Conservation (phyloP, 768 basidiomycete genomes). For the Megacollybia marginata region DNA sequence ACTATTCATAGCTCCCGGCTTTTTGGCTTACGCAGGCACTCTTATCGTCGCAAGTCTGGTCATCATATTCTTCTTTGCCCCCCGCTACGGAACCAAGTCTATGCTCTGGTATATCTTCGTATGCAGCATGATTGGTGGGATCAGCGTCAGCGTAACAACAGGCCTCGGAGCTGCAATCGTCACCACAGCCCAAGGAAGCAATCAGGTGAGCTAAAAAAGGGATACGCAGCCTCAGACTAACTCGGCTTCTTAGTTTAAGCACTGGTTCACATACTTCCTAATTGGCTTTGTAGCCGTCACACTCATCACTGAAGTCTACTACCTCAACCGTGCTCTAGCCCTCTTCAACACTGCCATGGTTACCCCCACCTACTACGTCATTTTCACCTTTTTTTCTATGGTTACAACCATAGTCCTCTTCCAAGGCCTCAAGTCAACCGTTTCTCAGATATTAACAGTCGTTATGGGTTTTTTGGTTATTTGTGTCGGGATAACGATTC, state of each 20-base stretch:
- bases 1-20: constrained; percentile 78
- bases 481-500: constrained; percentile 86
- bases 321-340: constrained; percentile 92
- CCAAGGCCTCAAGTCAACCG: constrained; percentile 78
- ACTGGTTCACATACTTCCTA: constrained; percentile 89
- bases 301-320: constrained; percentile 85
- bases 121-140: constrained; percentile 95
- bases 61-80: constrained; percentile 81
- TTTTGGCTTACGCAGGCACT: constrained; percentile 61
- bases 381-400: constrained; percentile 82
- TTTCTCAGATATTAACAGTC: constrained; percentile 77
- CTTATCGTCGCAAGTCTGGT: constrained; percentile 57
- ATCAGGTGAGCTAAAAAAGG: constrained; percentile 74
- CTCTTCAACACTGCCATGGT: constrained; percentile 91
- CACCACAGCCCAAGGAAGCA: constrained; percentile 64
- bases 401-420: constrained; percentile 83
- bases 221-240: too few relatives aligned
- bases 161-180: constrained; percentile 92
- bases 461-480: constrained; percentile 91
- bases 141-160: constrained; percentile 90
- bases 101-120: constrained; percentile 96
- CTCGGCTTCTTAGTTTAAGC: constrained; percentile 58
- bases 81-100: constrained; percentile 82
- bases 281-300: constrained; percentile 79
- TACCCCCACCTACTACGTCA: constrained; percentile 83